These are phyloP conservation scores for Arachnomyces sp. DNA, from an alignment of 2,329 filamentous ascomycete species.

Conservation along the genomic window DNA sequence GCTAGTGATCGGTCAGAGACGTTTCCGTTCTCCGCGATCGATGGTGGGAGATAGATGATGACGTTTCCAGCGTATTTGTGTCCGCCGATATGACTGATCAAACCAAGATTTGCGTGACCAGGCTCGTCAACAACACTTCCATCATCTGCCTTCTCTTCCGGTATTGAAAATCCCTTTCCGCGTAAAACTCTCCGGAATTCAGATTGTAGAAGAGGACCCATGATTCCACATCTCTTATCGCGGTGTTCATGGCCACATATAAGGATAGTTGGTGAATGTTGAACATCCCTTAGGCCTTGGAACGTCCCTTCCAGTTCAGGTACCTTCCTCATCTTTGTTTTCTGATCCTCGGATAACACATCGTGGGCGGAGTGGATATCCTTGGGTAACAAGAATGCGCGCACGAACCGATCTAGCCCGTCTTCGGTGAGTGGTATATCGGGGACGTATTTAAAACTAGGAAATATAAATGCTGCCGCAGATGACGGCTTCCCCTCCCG, in stretches of 20 bases:
- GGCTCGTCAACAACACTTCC: constrained; percentile 20
- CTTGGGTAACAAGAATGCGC: constrained; percentile 33
- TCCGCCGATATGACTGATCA: constrained; percentile 78
- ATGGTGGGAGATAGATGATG: constrained; percentile 62
- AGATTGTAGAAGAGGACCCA: constrained; percentile 63
- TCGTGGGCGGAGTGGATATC: constrained; percentile 27
- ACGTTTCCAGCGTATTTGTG: constrained; percentile 95
- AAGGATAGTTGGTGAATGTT: constrained; percentile 55
- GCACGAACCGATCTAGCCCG: constrained; percentile 41
- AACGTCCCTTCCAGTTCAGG: constrained; percentile 44
- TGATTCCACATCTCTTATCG: constrained; percentile 72
- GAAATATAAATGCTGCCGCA: constrained; percentile 66
- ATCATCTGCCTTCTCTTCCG: constrained; percentile 12
- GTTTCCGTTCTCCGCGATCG: constrained; percentile 16
- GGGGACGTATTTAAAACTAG: constrained; percentile 73
- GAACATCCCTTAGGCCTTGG: constrained; percentile 55
- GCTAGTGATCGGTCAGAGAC: constrained; percentile 23
- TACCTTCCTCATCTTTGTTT: constrained; percentile 38
- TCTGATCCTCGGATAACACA: constrained; percentile 22
- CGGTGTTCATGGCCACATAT: constrained; percentile 82
- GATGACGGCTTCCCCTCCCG: constrained; percentile 6
- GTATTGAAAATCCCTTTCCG: constrained; percentile 21
- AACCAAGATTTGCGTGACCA: constrained; percentile 32
- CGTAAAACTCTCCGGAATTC: constrained; percentile 55
- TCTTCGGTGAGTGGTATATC: constrained; percentile 58